Base-by-base conservation (phyloP, 495 filamentous ascomycete genomes). In the Podospora pseudoanserina region DNA sequence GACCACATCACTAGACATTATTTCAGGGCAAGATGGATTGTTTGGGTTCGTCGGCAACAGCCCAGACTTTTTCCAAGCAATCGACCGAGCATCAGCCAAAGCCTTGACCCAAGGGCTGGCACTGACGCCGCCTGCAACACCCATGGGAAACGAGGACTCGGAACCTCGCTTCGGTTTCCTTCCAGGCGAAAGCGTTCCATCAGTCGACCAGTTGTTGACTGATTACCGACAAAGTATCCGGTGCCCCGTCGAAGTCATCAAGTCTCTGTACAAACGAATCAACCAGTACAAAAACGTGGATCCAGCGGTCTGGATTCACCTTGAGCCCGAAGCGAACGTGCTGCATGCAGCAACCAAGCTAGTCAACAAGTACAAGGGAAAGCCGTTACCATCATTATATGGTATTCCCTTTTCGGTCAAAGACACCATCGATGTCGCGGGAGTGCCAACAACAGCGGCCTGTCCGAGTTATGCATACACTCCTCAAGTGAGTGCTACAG, bases 361-460 rank as follows among this genome's bases (percentile, higher is more conserved):
- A 2, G 73, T 78, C 9, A 67, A 69, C 3, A 77, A 76, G 55
- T 87, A 81, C 67, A 71, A 79, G 2, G 80, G 85, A 3, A 80
- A 73, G 56, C 76, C 78, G 54, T 76, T 85, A 4, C 88, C 87
- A 9, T 82, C 86, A 5, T 79, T 91, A 2, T 91, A 81, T 72
- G 88, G 88, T 16, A 76, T 91, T 16, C 88, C 88, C 4, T 91
- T 90, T 71, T 85, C 83, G 6, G 80, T 89, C 18, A 90, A 90
- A 67, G 88, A 91, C 68, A 87, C 80, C 61, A 88, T 90, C 70
- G 86, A 90, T 66, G 81, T 88, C 9, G 77, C 77, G 44, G 84
- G 85, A 3, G 69, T 88, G 23, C 75, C 79, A 0, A 90, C 88
- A 15, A 91, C 88, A 6, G 83, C 83, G 1, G 87, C 86, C 15